Evolutionary conservation across 2,329 filamentous ascomycete genomes (phyloP), one percentile per base, ranked within the genome.

Genomic region (Botrytis elliptica): DNA sequence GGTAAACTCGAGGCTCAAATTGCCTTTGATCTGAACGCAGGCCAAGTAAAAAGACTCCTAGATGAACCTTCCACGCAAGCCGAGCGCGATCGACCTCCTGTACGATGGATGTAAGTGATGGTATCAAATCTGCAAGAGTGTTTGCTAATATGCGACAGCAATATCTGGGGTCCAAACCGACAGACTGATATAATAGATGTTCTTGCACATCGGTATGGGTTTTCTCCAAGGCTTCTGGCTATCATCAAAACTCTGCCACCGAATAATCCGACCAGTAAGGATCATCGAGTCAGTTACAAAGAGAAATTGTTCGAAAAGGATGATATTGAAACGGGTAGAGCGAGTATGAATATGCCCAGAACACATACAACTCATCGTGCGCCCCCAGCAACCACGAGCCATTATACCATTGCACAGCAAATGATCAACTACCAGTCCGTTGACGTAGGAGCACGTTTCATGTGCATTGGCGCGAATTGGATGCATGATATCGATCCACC

Each of bases 401-500:
- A 75, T 77, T 86, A 75, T 83, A 83, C 75, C 68, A 88, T 93
- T 60, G 88, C 91, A 9, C 86, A 92, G 75, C 87, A 91, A 72
- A 90, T 93, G n/a, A 91, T 91, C 85, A 92, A 93, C 80, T 94
- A 92, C 81, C 91, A 90, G 22, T 91, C 91, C 0, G 87, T 93
- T 22, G 92, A 94, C 78, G 88, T 91, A 80, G 92, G 91, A 0
- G 83, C 85, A 25, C 86, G 85, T 80, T 93, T 90, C 77, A 84
- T 93, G 1, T 93, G 91, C 77, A 84, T 93, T 60, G 92, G 92
- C 40, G 93, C 91, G 78, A 93, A 93, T 80, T 92, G 85, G 82
- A 85, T 88, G 75, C 88, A 83, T 78, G 83, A 78, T 75, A 82
- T 82, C 40, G 81, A 83, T 62, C 76, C 80, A 78, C 9, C 77